Percentiles rank a stretch among this genome's conserved stretches.
phyloP scores from a whole-genome alignment of 2,329 filamentous ascomycete genomes.

The Cytospora leucostoma region DNA sequence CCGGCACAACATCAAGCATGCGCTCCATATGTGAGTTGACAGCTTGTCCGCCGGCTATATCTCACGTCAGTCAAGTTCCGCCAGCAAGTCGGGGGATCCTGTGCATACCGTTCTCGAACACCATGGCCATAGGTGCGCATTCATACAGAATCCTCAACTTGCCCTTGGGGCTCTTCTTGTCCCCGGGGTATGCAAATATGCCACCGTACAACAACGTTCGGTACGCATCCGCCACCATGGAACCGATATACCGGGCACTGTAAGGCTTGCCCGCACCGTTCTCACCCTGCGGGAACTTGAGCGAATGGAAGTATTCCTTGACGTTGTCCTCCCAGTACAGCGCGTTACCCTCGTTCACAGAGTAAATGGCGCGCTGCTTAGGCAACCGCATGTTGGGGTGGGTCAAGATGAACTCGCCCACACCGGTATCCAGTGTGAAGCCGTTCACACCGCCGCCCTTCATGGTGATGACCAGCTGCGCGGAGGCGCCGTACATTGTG shows the following conservation, averaged over 20 bases:
- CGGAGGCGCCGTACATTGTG: constrained; percentile 98
- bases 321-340: constrained; percentile 92
- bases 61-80: constrained; percentile 17
- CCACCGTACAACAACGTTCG: constrained; percentile 93
- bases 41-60: constrained; percentile 82
- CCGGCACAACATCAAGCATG: constrained; percentile 85
- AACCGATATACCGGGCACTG: constrained; percentile 91
- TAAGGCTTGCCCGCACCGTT: constrained; percentile 89
- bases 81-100: background rate
- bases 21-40: constrained; percentile 88
- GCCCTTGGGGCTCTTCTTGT: constrained; percentile 98
- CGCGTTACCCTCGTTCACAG: constrained; percentile 97
- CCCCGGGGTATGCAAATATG: constrained; percentile 95
- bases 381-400: constrained; percentile 94
- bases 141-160: constrained; percentile 98
- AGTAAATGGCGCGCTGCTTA: constrained; percentile 82
- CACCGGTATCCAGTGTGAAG: constrained; percentile 94
- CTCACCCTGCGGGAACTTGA: constrained; percentile 73
- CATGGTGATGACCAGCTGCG: constrained; percentile 97
- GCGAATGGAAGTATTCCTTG: constrained; percentile 82
- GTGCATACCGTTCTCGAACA: constrained; percentile 91
- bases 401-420: constrained; percentile 98
- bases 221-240: constrained; percentile 98
- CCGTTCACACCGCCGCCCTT: constrained; percentile 89
- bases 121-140: constrained; percentile 97